These are phyloP conservation scores for Limonium bicolor DNA, from an alignment of 148 eudicot genomes.

Conservation along the genomic window DNA sequence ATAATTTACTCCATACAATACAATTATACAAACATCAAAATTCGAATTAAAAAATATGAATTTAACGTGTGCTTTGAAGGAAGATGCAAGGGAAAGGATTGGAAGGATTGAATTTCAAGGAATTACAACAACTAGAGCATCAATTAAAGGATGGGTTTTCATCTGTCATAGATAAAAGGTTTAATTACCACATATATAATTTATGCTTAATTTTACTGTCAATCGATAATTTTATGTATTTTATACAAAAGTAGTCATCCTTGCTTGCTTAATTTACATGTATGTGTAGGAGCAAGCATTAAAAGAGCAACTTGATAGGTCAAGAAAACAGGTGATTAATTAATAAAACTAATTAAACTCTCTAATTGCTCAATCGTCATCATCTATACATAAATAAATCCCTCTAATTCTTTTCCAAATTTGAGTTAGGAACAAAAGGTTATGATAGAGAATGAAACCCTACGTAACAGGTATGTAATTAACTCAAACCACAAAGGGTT, in stretches of 20 bases:
- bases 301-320: slow-evolving; percentile 28
- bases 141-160: slow-evolving; percentile 25
- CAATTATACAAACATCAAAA: background rate
- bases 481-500: background rate
- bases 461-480: slow-evolving; percentile 49
- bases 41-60: background rate
- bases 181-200: slow-evolving; percentile 1
- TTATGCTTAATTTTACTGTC: background rate
- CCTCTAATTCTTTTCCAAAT: background rate
- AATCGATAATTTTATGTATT: background rate
- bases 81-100: slow-evolving; percentile 29
- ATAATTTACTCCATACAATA: background rate
- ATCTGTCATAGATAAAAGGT: slow-evolving; percentile 29
- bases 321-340: slow-evolving; percentile 13
- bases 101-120: slow-evolving; percentile 19
- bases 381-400: background rate
- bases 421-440: slow-evolving; percentile 32
- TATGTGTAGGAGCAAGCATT: slow-evolving; percentile 23
- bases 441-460: slow-evolving; percentile 25
- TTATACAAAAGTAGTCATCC: background rate
- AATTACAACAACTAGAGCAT: slow-evolving; percentile 30
- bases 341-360: background rate
- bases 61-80: slow-evolving; percentile 4
- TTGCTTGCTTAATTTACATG: background rate
- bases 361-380: background rate